Evolutionary conservation across 768 basidiomycete genomes (phyloP).

Genomic region (Podaxis rugospora): DNA sequence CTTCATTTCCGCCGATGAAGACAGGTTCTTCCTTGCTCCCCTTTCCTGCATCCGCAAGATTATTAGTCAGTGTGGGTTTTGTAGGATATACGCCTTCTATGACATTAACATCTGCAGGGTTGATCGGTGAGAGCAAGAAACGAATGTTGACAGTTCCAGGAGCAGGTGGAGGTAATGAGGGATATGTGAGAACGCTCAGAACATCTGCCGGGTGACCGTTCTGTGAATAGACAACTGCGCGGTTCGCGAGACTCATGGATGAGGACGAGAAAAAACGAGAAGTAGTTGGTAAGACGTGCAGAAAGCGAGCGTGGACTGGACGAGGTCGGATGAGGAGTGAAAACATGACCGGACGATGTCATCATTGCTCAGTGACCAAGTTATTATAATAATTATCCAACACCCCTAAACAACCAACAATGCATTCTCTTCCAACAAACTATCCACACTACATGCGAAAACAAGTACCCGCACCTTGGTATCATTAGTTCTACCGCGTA

Average conservation of each 20-base stretch:
- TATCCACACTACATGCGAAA: slow-evolving; percentile 9
- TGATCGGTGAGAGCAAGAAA: slow-evolving; percentile 70
- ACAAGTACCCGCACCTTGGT: slow-evolving; percentile 11
- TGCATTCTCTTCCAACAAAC: background rate
- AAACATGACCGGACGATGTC: slow-evolving; percentile 16
- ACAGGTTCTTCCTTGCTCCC: slow-evolving; percentile 32
- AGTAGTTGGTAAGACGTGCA: background rate
- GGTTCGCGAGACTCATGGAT: slow-evolving; percentile 29
- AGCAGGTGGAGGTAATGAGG: slow-evolving; percentile 46
- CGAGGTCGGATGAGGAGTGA: slow-evolving; percentile 17
- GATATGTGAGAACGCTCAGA: slow-evolving; percentile 48
- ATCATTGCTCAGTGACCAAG: background rate
- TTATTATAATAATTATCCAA: too few relatives aligned
- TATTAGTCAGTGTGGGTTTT: slow-evolving; percentile 40
- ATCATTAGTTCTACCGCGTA: slow-evolving; percentile 8
- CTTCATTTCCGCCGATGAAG: slow-evolving; percentile 75
- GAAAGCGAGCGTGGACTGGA: background rate
- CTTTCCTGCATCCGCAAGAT: slow-evolving; percentile 27
- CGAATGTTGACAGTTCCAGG: slow-evolving; percentile 60
- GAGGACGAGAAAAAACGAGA: slow-evolving; percentile 25
- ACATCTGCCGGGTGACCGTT: slow-evolving; percentile 63
- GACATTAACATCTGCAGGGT: slow-evolving; percentile 79
- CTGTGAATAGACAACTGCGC: slow-evolving; percentile 61
- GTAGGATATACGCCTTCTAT: slow-evolving; percentile 80
- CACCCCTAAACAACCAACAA: background rate